Evolutionary conservation across 106 monocot species (phyloP), one percentile per base, ranked within the genome.

Genomic region (Phalaenopsis equestris): DNA sequence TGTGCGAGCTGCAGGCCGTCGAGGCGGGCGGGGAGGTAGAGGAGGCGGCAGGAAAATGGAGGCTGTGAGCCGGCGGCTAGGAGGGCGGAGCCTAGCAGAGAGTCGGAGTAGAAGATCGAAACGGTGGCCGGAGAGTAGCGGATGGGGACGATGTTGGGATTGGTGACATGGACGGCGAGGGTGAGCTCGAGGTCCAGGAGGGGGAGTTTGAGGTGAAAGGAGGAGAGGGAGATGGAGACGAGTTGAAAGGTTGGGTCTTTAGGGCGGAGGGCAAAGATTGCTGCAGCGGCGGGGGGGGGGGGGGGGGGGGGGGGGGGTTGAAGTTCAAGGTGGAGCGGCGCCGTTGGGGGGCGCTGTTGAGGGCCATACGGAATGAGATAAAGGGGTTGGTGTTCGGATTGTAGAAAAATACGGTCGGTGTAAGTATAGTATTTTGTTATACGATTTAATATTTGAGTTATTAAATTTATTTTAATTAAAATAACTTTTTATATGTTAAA

Each of bases 131-230:
- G 79, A 18, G 73, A 55, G 87, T 92, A 90, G 80, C 19, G 52
- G 61, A 95, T 84, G 77, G 94, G 85, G 82, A 88, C 90, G 64
- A 86, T 21, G 85, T 95, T 95, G 82, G 94, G 94, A 84, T 95
- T 95, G 80, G 90, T 90, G 78, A 92, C 92, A 81, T 92, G 94
- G 77, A 95, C 92, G 78, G 89, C 84, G 42, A 95, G 92, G 81
- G 74, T 80, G 77, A 95, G 87, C 48, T 89, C 92, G 5, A 92
- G 72, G 87, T 95, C 92, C 16, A 92, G 86, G 48, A 80, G 43
- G 17, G 94, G 94, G 76, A 87, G 72, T 78, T 81, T 79, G 82
- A 92, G 87, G 68, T 77, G 81, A 88, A 85, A 76, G 55, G 30
- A 30, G 78, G 87, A 90, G 81, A 89, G 80, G 65, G 89, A 91